Percentiles rank a stretch among this genome's conserved stretches.
Evolutionary conservation across 176 grass and related monocot species (phyloP).

Genomic region (Rhipidocladum racemiflorum): DNA sequence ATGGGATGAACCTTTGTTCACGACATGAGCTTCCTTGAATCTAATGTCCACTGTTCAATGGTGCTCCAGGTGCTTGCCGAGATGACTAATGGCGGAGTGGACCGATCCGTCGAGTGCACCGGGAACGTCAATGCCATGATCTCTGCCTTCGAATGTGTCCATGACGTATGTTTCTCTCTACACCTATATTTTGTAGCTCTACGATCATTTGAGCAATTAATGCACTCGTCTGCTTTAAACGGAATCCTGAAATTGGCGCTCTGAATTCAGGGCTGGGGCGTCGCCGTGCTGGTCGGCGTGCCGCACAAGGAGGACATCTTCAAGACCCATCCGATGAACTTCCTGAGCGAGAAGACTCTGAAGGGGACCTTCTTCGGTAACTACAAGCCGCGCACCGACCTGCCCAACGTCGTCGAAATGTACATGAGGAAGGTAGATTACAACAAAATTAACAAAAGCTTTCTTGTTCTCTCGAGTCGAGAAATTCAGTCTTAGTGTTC

Average conservation of each 20-base stretch:
- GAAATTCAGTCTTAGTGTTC: background rate
- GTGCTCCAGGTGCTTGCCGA: conserved; percentile 60
- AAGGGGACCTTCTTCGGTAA: conserved; percentile 95
- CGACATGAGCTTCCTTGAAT: background rate
- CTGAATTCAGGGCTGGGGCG: conserved; percentile 67
- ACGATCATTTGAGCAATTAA: background rate
- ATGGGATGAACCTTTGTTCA: background rate
- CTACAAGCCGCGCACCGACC: conserved; percentile 69
- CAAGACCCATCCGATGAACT: conserved; percentile 76
- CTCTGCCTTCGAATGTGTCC: conserved; percentile 75
- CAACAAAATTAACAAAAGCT: background rate
- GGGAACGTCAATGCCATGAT: conserved; percentile 86
- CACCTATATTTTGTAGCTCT: background rate
- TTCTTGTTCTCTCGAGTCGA: background rate
- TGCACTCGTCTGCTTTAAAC: background rate
- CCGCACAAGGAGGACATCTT: conserved; percentile 72
- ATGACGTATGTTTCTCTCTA: conserved; percentile 48
- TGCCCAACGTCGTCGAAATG: conserved; percentile 80
- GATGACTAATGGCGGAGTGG: conserved; percentile 84
- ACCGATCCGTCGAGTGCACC: conserved; percentile 68
- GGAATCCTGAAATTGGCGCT: background rate
- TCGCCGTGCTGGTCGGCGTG: conserved; percentile 77
- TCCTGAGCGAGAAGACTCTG: conserved; percentile 74
- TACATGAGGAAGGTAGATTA: conserved; percentile 71
- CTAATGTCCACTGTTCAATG: background rate